Evolutionary conservation across 805 yeast genomes (phyloP).

Genomic region (Pichia insulana): DNA sequence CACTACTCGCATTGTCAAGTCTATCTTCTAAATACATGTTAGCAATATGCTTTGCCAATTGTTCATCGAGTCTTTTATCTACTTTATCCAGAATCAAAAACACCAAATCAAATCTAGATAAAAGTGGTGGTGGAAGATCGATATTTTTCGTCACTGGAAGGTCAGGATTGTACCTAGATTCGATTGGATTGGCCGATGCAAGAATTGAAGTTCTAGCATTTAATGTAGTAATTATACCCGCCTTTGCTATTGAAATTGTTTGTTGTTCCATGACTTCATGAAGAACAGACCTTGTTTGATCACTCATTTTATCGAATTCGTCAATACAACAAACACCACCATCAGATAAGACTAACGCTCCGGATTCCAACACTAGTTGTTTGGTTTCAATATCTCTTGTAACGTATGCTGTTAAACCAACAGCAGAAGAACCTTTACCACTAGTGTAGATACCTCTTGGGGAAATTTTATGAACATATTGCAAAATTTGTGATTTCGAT

Average conservation of each 20-base stretch:
- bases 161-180: slow-evolving; percentile 90
- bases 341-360: slow-evolving; percentile 92
- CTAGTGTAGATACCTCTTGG: slow-evolving; percentile 98
- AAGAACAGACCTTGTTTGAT: slow-evolving; percentile 84
- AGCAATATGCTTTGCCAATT: slow-evolving; percentile 84
- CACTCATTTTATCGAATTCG: slow-evolving; percentile 97
- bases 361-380: slow-evolving; percentile 88
- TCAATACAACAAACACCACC: slow-evolving; percentile 99
- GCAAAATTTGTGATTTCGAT: slow-evolving; percentile 87
- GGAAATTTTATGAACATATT: slow-evolving; percentile 93
- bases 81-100: slow-evolving; percentile 88
- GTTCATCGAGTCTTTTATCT: slow-evolving; percentile 76
- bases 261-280: slow-evolving; percentile 99
- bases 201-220: slow-evolving; percentile 94
- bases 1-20: slow-evolving; percentile 60
- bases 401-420: slow-evolving; percentile 94
- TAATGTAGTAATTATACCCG: slow-evolving; percentile 93
- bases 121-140: slow-evolving; percentile 91
- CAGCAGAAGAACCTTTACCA: slow-evolving; percentile 98
- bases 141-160: slow-evolving; percentile 92
- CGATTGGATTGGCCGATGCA: slow-evolving; percentile 96
- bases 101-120: slow-evolving; percentile 92
- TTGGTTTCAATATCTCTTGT: slow-evolving; percentile 91
- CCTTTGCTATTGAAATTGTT: slow-evolving; percentile 95
- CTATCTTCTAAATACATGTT: slow-evolving; percentile 84